Percentiles rank a stretch among this genome's conserved stretches.
Conservation (phyloP, 2,329 filamentous ascomycete species). For the Metarhizium album region DNA sequence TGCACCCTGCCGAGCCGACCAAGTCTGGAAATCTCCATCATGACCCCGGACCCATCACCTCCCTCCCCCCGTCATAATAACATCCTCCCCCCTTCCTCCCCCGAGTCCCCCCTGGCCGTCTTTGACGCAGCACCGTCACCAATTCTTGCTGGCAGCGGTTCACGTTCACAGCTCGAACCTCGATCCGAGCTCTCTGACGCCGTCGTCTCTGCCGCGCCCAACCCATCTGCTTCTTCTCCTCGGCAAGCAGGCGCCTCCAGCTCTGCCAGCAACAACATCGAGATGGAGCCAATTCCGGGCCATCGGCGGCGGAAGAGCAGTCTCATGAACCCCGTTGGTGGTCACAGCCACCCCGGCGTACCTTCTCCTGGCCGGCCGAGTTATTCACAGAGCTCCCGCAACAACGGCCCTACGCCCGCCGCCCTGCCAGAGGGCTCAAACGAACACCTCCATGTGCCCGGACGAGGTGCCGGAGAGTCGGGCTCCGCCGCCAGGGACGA, state of each 20-base stretch:
- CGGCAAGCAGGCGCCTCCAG: slow-evolving; percentile 6
- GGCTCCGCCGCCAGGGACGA: slow-evolving; percentile 15
- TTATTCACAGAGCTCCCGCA: slow-evolving; percentile 1
- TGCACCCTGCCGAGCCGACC: slow-evolving; percentile 1
- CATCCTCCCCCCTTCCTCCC: slow-evolving; percentile 1
- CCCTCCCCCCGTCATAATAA: neutral
- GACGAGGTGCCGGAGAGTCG: slow-evolving; percentile 14
- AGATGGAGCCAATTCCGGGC: slow-evolving; percentile 45
- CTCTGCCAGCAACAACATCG: slow-evolving; percentile 31
- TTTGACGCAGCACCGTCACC: slow-evolving; percentile 1
- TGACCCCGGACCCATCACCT: slow-evolving; percentile 6
- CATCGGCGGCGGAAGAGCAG: slow-evolving; percentile 47
- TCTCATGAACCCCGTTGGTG: slow-evolving; percentile 30
- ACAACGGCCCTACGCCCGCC: slow-evolving; percentile 8
- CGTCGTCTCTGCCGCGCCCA: slow-evolving; percentile 7
- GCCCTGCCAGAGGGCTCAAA: slow-evolving; percentile 30
- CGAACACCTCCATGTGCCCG: slow-evolving; percentile 32
- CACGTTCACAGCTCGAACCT: slow-evolving; percentile 1
- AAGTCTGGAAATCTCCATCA: slow-evolving; percentile 7
- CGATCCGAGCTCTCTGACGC: slow-evolving; percentile 3
- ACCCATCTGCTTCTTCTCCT: slow-evolving; percentile 7
- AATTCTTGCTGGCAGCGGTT: neutral
- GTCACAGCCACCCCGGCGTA: slow-evolving; percentile 12
- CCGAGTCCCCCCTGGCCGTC: neutral
- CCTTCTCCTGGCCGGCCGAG: slow-evolving; percentile 11